Conservation (phyloP, 805 yeast genomes). For the Metschnikowia drakensbergensis region DNA sequence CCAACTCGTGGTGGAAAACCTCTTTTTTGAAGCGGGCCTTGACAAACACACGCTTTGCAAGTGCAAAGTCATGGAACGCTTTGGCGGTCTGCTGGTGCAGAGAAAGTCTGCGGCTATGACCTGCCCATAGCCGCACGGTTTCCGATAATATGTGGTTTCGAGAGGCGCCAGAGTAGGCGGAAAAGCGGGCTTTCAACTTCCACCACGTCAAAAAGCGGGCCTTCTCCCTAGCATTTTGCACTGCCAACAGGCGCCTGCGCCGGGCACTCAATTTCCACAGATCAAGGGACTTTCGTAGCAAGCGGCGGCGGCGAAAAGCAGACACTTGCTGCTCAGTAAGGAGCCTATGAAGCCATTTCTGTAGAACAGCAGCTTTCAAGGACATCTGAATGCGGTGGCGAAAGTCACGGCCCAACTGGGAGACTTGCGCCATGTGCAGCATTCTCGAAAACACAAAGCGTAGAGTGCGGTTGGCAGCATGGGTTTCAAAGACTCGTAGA, state of each 20-base stretch:
- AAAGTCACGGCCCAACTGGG: background rate
- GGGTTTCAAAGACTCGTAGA: background rate
- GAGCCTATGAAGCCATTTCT: background rate
- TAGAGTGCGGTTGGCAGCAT: background rate
- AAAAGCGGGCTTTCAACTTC: background rate
- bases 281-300: background rate
- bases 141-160: background rate
- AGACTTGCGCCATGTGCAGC: background rate
- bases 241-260: background rate
- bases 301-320: background rate
- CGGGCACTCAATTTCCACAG: background rate
- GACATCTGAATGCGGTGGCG: background rate
- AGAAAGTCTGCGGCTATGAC: background rate
- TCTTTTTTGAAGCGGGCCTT: background rate
- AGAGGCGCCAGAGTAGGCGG: background rate
- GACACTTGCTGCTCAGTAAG: background rate
- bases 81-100: background rate
- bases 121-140: background rate
- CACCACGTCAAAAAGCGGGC: background rate
- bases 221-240: background rate
- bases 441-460: background rate
- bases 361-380: background rate
- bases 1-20: constrained; percentile 6
- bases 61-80: background rate
- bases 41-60: background rate